Evolutionary conservation across 202 grass and related monocot genomes (phyloP).

Genomic region (Setaria italica): DNA sequence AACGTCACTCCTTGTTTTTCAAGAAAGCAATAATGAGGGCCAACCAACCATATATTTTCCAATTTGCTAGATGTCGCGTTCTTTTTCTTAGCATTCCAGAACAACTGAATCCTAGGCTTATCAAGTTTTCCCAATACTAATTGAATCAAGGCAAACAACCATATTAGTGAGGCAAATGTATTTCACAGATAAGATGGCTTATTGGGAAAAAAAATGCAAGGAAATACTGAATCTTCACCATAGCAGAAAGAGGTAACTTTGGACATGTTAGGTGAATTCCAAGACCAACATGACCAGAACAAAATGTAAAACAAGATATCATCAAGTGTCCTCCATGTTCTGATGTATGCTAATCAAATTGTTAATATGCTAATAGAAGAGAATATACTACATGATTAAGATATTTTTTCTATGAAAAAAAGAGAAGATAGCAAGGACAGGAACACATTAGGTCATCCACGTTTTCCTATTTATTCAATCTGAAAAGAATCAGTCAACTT

Average conservation of each 20-base stretch:
- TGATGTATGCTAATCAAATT: not conserved
- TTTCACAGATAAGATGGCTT: not conserved
- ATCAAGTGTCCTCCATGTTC: not conserved
- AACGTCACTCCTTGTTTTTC: not conserved
- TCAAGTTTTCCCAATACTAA: slow-evolving; percentile 22
- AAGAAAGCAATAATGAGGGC: not conserved
- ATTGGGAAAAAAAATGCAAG: not conserved
- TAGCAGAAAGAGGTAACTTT: slow-evolving; percentile 1
- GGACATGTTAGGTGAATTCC: not conserved
- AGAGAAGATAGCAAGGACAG: not conserved
- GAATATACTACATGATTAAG: not conserved
- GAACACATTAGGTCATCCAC: not conserved
- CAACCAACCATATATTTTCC: not conserved
- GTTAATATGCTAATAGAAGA: not conserved
- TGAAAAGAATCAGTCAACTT: not conserved
- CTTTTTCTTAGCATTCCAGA: slow-evolving; percentile 6
- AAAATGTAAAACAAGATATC: slow-evolving; percentile 15
- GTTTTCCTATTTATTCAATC: not conserved
- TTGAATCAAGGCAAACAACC: not conserved
- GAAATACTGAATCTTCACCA: not conserved
- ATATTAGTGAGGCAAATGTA: not conserved
- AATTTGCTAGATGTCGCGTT: not conserved
- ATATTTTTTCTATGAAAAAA: too few relatives aligned
- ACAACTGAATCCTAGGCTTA: slow-evolving; percentile 9
- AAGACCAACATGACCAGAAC: not conserved